Base-by-base conservation (phyloP, 2,329 filamentous ascomycete genomes). In the Phialemoniopsis sp. region DNA sequence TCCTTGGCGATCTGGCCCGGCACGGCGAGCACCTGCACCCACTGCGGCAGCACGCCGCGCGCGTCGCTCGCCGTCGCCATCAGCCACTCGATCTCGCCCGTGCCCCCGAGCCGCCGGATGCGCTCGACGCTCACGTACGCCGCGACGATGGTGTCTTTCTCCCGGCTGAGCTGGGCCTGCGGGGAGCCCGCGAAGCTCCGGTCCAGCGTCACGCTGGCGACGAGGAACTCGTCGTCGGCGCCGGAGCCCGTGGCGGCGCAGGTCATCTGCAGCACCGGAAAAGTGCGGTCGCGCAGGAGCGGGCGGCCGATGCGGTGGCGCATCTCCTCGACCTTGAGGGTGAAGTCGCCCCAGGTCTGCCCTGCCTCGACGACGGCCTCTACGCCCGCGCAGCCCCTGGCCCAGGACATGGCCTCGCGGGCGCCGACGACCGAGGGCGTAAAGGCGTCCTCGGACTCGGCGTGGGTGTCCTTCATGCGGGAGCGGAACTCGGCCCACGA, bases 11-110 rank as follows among this genome's bases (percentile, higher is more conserved):
- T 70, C 44, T 76, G 71, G 2, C 70, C 72, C 2, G 81, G 76
- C 36, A 87, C 68, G 4, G 74, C 78, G 55, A 76, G 51, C 45
- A 78, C 80, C 66, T 89, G 85, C 48, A 84, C 56, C 67, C 71
- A 80, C 55, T 72, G 66, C 1, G 87, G 87, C 40, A 90, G 52
- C 19, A 72, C 59, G 0, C 87, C 87, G 39, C 72, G 71, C 0
- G 86, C 86, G 56, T 90, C 77, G 43, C 80, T 85, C 10, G 81
- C 76, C 9, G 86, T 90, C 8, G 79, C 84, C 84, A 91, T 90
- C 42, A 83, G 67, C 87, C 87, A 93, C 58, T 85, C 80, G 34
- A 87, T 69, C 14, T 63, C 57, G 5, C 40, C 49, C 6, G 39
- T 42, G 4, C 26, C 34, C 3, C 38, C 37, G 4, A 72, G 44